A percentile compares a stretch with the other conserved stretches of the same genome.
Evolutionary conservation across 768 basidiomycete genomes (phyloP).

Genomic region (Myochromella boudieri): DNA sequence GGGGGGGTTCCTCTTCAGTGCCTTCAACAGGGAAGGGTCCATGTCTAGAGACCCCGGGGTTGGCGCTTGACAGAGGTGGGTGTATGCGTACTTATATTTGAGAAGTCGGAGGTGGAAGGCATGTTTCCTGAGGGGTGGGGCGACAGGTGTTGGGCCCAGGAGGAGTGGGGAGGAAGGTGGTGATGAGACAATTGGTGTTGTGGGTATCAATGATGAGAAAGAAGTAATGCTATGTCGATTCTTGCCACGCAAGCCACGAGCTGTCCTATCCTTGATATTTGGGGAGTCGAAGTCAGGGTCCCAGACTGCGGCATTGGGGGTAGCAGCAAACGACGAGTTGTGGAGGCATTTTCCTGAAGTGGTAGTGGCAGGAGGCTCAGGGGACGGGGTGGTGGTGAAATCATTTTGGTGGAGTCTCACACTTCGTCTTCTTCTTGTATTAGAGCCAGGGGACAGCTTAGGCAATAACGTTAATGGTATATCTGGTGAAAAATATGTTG

Average conservation of each 20-base stretch:
- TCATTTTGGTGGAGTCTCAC: no score
- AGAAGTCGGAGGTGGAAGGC: not conserved
- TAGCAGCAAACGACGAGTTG: no score
- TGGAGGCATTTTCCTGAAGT: not conserved
- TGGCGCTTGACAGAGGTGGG: no score
- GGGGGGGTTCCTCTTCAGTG: no score
- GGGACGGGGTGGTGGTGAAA: not conserved
- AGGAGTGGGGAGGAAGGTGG: not conserved
- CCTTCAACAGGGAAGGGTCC: no score
- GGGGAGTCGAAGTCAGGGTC: not conserved
- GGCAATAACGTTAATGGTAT: no score
- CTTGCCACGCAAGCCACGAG: constrained; percentile 12
- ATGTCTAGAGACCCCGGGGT: no score
- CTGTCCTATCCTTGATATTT: not conserved
- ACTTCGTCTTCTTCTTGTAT: no score
- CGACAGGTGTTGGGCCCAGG: not conserved
- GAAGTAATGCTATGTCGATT: constrained; percentile 11
- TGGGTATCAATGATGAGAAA: no score
- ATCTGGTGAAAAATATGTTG: no score
- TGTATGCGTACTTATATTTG: not conserved
- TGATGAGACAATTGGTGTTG: not conserved
- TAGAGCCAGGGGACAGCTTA: no score
- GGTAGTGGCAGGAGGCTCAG: not conserved
- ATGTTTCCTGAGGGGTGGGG: not conserved
- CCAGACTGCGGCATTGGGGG: no score